Evolutionary conservation across 2,329 filamentous ascomycete genomes (phyloP), one percentile per base, ranked within the genome.

Genomic region (Botrytis fabae): DNA sequence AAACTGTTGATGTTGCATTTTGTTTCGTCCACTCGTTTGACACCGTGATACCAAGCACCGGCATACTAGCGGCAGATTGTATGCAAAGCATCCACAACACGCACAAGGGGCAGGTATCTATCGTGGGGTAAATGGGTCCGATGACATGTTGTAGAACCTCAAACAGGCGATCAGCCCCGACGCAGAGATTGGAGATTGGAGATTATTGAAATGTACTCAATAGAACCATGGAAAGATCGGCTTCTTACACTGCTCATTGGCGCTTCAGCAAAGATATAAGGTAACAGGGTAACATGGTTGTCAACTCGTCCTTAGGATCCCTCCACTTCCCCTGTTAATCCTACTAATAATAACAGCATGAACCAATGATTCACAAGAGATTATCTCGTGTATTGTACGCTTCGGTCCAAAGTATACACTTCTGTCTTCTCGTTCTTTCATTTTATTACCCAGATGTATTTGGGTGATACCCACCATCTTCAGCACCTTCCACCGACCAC

Each of bases 111-210:
- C 42, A 38, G 25, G 16, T 38, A 16, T 38, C 44, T 35, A 71
- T 54, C 44, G 69, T 65, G 69, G 69, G 60, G 69, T 64, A 65
- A n/a, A 54, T 38, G 69, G 69, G 61, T 59, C 46, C 69, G 48
- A 57, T 66, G 61, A 71, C 46, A 71, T 35, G 18, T 40, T 65
- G 38, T 32, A 54, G 60, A 71, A 64, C 44, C 69, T 54, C 32
- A 44, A 57, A 66, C 18, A 38, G 42, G 48, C n/a, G 16, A 57
- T 57, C 38, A 57, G n/a, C 60, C 20, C 61, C 61, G n/a, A 42
- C 20, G 38, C 28, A 64, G 35, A 63, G 16, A 12, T 51, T 28
- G 25, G 38, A 62, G 46, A 70, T 71, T 71, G 25, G 38, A 62
- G 46, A 70, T 71, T 71, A 28, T 40, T 20, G 46, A 46, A 71